Conservation (phyloP, 441 rosid genomes). For the Aleurites moluccanus region DNA sequence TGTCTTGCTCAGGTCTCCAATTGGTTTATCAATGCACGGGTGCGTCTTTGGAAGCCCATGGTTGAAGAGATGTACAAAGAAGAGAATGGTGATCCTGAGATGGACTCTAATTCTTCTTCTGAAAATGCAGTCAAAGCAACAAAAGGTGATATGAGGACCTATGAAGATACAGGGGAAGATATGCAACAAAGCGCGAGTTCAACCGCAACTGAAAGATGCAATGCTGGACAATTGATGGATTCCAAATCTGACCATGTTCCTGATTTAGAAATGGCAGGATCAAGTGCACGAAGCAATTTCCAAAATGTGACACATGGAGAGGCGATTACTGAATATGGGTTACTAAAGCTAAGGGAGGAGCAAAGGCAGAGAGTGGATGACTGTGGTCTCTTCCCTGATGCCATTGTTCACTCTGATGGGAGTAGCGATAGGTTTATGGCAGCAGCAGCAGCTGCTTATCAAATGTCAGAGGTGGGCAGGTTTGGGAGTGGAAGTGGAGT, state of each 20-base stretch:
- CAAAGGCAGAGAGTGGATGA: slow-evolving; percentile 40
- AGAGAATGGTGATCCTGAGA: slow-evolving; percentile 67
- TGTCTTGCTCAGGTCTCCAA: slow-evolving; percentile 64
- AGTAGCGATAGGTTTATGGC: slow-evolving; percentile 45
- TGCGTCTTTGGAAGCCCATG: slow-evolving; percentile 97
- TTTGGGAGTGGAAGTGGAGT: slow-evolving; percentile 59
- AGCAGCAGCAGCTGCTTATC: slow-evolving; percentile 54
- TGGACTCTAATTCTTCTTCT: slow-evolving; percentile 72
- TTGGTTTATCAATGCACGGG: slow-evolving; percentile 95
- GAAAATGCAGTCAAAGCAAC: slow-evolving; percentile 52
- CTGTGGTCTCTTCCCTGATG: slow-evolving; percentile 42
- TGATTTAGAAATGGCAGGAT: slow-evolving; percentile 41
- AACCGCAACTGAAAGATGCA: slow-evolving; percentile 36
- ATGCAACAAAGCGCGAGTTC: slow-evolving; percentile 54
- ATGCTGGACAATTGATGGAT: slow-evolving; percentile 39
- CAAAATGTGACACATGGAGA: slow-evolving; percentile 28
- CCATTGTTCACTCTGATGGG: slow-evolving; percentile 34
- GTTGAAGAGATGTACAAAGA: slow-evolving; percentile 97
- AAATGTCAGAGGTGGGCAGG: slow-evolving; percentile 65
- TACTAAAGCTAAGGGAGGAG: slow-evolving; percentile 44
- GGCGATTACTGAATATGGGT: slow-evolving; percentile 36
- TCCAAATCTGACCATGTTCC: slow-evolving; percentile 35
- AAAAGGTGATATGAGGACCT: slow-evolving; percentile 32
- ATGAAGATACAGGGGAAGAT: slow-evolving; percentile 49
- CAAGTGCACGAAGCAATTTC: slow-evolving; percentile 32